These are phyloP conservation scores for Abrus precatorius DNA, from an alignment of 306 rosid species.

Conservation along the genomic window DNA sequence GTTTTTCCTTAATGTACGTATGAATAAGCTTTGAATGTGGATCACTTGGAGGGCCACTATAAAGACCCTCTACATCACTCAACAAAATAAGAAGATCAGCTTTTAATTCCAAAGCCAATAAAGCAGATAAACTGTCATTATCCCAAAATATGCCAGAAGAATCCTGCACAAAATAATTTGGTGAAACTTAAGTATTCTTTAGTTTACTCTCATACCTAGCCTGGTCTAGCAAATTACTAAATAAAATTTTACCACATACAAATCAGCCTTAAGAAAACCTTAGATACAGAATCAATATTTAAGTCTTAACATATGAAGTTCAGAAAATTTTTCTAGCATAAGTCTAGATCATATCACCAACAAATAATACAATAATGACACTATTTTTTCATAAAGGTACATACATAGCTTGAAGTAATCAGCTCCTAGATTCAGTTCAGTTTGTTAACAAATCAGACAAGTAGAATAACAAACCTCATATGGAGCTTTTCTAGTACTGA, in stretches of 20 bases:
- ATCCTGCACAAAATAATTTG: slow-evolving; percentile 66
- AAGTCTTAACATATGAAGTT: slow-evolving; percentile 12
- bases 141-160: slow-evolving; percentile 99
- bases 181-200: slow-evolving; percentile 23
- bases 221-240: neutral
- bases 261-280: slow-evolving; percentile 27
- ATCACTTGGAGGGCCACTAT: slow-evolving; percentile 98
- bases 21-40: slow-evolving; percentile 89
- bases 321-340: slow-evolving; percentile 32
- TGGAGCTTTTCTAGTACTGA: slow-evolving; percentile 98
- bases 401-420: slow-evolving; percentile 29
- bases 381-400: slow-evolving; percentile 7
- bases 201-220: slow-evolving; percentile 5
- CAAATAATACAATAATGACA: slow-evolving; percentile 19
- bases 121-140: slow-evolving; percentile 98
- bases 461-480: slow-evolving; percentile 75
- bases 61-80: slow-evolving; percentile 97
- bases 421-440: slow-evolving; percentile 27
- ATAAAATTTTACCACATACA: neutral
- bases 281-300: slow-evolving; percentile 6
- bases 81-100: slow-evolving; percentile 96
- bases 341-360: slow-evolving; percentile 30
- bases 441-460: slow-evolving; percentile 23
- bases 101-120: slow-evolving; percentile 92
- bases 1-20: slow-evolving; percentile 88